Percentiles rank a stretch among this genome's conserved stretches.
Conservation (phyloP, 371 early-diverging fungal genomes). For the Mortierella sp. region DNA sequence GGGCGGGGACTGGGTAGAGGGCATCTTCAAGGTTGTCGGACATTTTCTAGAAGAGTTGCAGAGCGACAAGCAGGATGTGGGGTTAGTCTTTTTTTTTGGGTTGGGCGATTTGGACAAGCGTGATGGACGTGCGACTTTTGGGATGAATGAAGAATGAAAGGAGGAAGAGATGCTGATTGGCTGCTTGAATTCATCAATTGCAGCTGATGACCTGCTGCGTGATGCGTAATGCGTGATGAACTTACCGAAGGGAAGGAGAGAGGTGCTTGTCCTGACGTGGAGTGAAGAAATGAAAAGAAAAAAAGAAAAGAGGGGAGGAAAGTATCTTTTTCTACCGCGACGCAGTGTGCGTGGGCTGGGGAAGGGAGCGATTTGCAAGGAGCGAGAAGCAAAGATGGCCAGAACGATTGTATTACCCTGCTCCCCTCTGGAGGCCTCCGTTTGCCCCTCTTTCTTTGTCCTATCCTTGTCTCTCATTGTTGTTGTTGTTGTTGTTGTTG, state of each 20-base stretch:
- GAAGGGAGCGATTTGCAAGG: not conserved
- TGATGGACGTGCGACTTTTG: not conserved
- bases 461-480: not conserved
- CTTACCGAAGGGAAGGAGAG: not conserved
- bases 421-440: not conserved
- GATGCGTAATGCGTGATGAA: not conserved
- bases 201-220: too few relatives aligned
- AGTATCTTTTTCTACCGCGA: not conserved
- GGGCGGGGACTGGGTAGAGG: slow-evolving; percentile 67
- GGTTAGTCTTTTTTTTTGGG: too few relatives aligned
- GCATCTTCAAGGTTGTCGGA: slow-evolving; percentile 16
- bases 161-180: not conserved
- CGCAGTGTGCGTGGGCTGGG: not conserved
- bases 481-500: not conserved
- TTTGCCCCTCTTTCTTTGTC: too few relatives aligned
- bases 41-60: slow-evolving; percentile 16
- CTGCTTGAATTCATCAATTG: too few relatives aligned
- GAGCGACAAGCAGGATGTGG: too few relatives aligned
- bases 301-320: not conserved
- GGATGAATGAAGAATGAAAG: not conserved
- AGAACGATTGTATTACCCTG: not conserved
- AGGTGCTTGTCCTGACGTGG: not conserved
- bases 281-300: not conserved
- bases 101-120: too few relatives aligned
- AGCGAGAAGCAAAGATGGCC: not conserved